These are phyloP conservation scores for Amanita polypyramis DNA, from an alignment of 768 basidiomycete genomes.

Conservation along the genomic window DNA sequence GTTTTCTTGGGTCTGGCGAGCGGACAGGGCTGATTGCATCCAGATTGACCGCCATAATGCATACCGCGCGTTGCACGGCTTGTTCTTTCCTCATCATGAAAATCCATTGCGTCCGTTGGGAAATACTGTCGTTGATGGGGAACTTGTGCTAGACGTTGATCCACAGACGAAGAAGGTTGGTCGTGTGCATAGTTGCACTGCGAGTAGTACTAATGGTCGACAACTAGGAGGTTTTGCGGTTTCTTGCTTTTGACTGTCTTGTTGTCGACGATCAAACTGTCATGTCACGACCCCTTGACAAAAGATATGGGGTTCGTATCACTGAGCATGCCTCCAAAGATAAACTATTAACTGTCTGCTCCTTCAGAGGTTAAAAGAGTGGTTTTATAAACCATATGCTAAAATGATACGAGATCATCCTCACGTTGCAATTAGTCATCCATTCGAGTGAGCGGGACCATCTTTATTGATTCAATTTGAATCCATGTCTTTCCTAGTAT, in stretches of 20 bases:
- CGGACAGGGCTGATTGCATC: background rate
- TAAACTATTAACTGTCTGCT: background rate
- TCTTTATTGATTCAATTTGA: constrained; percentile 7
- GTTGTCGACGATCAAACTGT: constrained; percentile 81
- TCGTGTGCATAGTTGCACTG: constrained; percentile 5
- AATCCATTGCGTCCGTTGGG: constrained; percentile 54
- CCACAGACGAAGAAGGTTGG: constrained; percentile 60
- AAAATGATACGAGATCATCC: constrained; percentile 64
- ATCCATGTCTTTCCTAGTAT: constrained; percentile 41
- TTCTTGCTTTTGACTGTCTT: constrained; percentile 88
- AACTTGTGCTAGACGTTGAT: constrained; percentile 87
- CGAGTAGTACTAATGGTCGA: constrained; percentile 3
- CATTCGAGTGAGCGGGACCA: constrained; percentile 63
- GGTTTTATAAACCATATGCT: constrained; percentile 75
- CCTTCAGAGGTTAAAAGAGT: constrained; percentile 61
- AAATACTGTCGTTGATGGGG: constrained; percentile 85
- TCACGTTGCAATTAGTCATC: constrained; percentile 47
- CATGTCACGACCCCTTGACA: constrained; percentile 74
- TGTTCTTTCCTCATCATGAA: constrained; percentile 88
- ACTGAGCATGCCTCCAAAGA: constrained; percentile 6
- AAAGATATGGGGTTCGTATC: constrained; percentile 76
- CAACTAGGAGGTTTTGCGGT: constrained; percentile 65
- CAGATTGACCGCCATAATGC: constrained; percentile 94
- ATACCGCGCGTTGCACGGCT: constrained; percentile 63
- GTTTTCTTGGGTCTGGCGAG: background rate